These are phyloP conservation scores for Oryza rufipogon DNA, from an alignment of 176 grass and related monocot species.

Conservation along the genomic window DNA sequence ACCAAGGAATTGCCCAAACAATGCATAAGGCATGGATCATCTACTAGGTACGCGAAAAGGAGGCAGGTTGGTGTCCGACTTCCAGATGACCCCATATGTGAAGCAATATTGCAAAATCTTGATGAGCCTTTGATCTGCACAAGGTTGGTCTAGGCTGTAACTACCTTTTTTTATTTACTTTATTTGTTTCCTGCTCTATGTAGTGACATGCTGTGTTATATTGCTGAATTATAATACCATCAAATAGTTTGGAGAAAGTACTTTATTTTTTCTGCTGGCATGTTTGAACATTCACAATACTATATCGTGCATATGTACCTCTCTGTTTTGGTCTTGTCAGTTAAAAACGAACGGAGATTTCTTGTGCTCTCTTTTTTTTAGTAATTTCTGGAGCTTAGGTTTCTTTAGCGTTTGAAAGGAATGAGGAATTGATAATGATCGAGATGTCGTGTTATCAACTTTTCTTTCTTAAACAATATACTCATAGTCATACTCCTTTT, in stretches of 20 bases:
- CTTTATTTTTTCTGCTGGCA: conserved; percentile 24
- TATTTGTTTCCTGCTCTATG: conserved; percentile 1
- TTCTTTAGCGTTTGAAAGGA: background rate
- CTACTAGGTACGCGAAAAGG: conserved; percentile 79
- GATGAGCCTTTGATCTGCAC: conserved; percentile 87
- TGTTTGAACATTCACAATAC: conserved; percentile 14
- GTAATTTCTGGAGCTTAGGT: background rate
- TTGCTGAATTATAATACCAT: background rate
- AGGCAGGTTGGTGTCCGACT: conserved; percentile 84
- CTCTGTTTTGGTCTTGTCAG: background rate
- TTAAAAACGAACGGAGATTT: background rate
- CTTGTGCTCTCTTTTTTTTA: background rate
- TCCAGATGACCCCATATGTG: conserved; percentile 82
- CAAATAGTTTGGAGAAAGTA: background rate
- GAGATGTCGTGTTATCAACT: background rate
- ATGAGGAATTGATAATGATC: conserved; percentile 16
- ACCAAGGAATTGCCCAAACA: conserved; percentile 88
- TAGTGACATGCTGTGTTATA: background rate
- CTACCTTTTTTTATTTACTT: background rate
- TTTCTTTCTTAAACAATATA: conserved; percentile 3
- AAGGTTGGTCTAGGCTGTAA: conserved; percentile 57
- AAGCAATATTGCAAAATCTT: conserved; percentile 83
- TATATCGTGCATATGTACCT: background rate
- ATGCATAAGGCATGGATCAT: conserved; percentile 69
- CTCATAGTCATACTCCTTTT: conserved; percentile 8